A percentile compares a stretch with the other conserved stretches of the same genome.
phyloP scores from a whole-genome alignment of 225 moss, liverwort and hornwort genomes.

The Anthoceros angustus region DNA sequence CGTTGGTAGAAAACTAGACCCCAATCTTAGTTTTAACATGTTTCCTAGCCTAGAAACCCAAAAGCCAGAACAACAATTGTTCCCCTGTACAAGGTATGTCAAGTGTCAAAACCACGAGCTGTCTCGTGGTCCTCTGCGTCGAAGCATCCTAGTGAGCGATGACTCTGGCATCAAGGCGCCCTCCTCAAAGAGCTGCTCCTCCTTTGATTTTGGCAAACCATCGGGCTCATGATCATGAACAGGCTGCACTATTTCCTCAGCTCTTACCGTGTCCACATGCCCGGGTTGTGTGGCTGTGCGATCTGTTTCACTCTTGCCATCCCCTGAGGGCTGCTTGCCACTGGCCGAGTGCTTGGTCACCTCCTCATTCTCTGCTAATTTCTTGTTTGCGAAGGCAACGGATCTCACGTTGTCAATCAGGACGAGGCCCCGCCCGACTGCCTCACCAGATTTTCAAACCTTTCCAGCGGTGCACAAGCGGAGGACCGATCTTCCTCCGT shows the following conservation, averaged over 20 bases:
- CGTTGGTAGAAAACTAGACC: too few relatives aligned
- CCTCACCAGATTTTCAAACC: constrained; percentile 69
- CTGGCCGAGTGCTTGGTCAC: neutral
- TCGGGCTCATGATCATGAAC: constrained; percentile 14
- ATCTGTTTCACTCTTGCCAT: constrained; percentile 14
- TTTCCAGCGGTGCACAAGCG: constrained; percentile 51
- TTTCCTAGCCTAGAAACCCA: too few relatives aligned
- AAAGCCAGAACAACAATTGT: too few relatives aligned
- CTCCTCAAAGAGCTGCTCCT: constrained; percentile 23
- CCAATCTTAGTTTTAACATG: too few relatives aligned
- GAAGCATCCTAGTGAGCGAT: constrained; percentile 43
- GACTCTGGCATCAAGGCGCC: constrained; percentile 50
- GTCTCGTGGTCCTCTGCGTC: constrained; percentile 19
- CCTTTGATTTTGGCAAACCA: constrained; percentile 19
- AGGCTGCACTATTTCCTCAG: constrained; percentile 8
- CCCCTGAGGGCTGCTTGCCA: constrained; percentile 1
- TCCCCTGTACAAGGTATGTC: too few relatives aligned
- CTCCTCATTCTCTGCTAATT: constrained; percentile 10
- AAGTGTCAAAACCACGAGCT: neutral
- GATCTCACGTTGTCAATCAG: constrained; percentile 72
- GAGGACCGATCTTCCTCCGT: constrained; percentile 23
- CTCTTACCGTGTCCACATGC: constrained; percentile 1
- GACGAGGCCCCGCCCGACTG: constrained; percentile 69
- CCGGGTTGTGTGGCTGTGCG: constrained; percentile 3
- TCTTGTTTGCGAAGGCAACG: constrained; percentile 38